A percentile compares a stretch with the other conserved stretches of the same genome.
phyloP scores from a whole-genome alignment of 345 rosid genomes.

The Sonneratia alba region DNA sequence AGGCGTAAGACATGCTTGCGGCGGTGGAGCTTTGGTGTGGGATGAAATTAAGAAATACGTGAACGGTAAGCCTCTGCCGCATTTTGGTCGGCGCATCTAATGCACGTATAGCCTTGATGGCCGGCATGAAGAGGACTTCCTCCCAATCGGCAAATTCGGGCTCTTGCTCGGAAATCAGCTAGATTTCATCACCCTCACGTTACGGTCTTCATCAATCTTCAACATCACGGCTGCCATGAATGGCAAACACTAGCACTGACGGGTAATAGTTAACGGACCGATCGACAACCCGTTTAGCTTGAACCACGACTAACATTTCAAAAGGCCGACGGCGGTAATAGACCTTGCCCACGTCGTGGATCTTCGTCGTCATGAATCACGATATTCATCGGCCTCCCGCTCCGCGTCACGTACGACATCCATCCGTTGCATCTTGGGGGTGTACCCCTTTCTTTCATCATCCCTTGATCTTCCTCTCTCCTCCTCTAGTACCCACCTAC shows the following conservation, averaged over 20 bases:
- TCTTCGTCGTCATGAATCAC: constrained; percentile 59
- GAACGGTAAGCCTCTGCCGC: neutral
- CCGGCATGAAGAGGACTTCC: no score
- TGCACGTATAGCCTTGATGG: no score
- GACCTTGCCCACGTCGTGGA: constrained; percentile 73
- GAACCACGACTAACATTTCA: no score
- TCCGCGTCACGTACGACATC: constrained; percentile 86
- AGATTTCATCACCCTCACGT: no score
- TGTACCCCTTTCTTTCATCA: constrained; percentile 80
- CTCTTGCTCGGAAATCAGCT: no score
- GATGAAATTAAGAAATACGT: constrained; percentile 4
- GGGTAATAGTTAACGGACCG: no score
- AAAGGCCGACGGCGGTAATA: constrained; percentile 44
- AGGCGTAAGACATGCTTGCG: constrained; percentile 15
- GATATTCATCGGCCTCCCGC: constrained; percentile 76
- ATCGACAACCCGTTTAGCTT: no score
- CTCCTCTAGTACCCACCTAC: no score
- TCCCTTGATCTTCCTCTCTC: constrained; percentile 14
- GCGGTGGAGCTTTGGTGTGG: constrained; percentile 11
- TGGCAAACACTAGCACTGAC: no score
- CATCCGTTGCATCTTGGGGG: constrained; percentile 75
- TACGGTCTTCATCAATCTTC: no score
- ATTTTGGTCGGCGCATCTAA: neutral
- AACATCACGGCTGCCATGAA: no score
- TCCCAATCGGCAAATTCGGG: no score